Evolutionary conservation across 257 asterid genomes (phyloP), one percentile per base, ranked within the genome.

Genomic region (Eustoma russellianum): DNA sequence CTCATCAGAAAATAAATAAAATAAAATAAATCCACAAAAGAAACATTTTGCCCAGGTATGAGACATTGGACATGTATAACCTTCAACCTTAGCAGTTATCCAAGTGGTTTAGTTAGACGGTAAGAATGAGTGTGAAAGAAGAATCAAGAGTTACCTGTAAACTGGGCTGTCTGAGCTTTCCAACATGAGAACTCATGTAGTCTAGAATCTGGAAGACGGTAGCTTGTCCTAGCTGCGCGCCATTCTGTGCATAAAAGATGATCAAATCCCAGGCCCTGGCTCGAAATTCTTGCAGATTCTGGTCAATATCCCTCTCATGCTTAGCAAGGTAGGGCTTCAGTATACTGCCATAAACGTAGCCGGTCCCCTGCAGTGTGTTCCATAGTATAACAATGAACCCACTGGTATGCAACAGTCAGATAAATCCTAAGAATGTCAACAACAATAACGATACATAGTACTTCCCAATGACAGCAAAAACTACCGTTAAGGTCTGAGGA

Each of bases 221-320:
- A 0, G 82, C 59, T 46, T 87, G 87, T 0, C 95, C 88, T 46
- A 84, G 71, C 50, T 84, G 81, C 0, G 98, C 82, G 80, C 85
- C 82, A 62, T 91, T 87, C 3, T 77, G 75, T 85, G 87, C 80
- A 24, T 82, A 82, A 50, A 78, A 91, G 7, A 91, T 71, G 15
- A 85, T 92, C 53, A 91, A 67, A 53, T 80, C 81, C 94, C 94
- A 84, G 9, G 88, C 92, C 51, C 82, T 77, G 17, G 65, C 84
- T 67, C 84, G 74, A 13, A 87, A 76, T 24, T 80, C 94, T 0
- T 69, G 56, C 18, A 92, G 61, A 30, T 86, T 79, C 54, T 70
- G 60, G 46, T 92, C 99, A 9, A 92, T 88, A 6, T 78, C 81
- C 5, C 68, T 54, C 63, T 92, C 94, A 16, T 88, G 97, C 35